Evolutionary conservation across 139 green algal genomes (phyloP).

Genomic region (Coelastrella sp.): DNA sequence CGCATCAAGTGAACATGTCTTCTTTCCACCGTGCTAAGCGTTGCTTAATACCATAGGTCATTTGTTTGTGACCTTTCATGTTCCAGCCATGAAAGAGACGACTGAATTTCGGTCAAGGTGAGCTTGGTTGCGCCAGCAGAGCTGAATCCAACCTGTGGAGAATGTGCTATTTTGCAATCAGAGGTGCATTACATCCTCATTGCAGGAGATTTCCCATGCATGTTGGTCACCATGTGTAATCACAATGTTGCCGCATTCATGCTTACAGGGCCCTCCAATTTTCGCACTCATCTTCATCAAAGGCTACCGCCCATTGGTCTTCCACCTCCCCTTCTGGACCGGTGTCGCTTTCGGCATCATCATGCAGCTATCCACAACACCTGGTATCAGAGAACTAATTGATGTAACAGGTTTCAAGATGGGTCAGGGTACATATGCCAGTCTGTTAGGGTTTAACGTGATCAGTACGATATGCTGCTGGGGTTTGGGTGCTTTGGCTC

Average conservation of each 20-base stretch:
- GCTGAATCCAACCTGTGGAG: too few species aligned
- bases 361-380: constrained; percentile 41
- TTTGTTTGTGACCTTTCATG: too few species aligned
- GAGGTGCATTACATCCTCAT: too few species aligned
- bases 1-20: too few species aligned
- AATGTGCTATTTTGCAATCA: too few species aligned
- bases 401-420: constrained; percentile 39
- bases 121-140: too few species aligned
- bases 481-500: background rate
- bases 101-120: too few species aligned
- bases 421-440: constrained; percentile 6
- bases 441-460: constrained; percentile 37
- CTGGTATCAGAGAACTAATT: constrained; percentile 19
- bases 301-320: constrained; percentile 44
- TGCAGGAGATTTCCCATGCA: too few species aligned
- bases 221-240: too few species aligned
- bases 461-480: constrained; percentile 24
- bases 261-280: background rate
- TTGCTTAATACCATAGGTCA: too few species aligned
- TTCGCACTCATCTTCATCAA: constrained; percentile 39
- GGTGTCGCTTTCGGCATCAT: constrained; percentile 47
- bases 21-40: too few species aligned
- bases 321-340: constrained; percentile 49
- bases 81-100: too few species aligned
- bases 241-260: background rate